Conservation (phyloP, 345 rosid species). For the Citrus inodora region DNA sequence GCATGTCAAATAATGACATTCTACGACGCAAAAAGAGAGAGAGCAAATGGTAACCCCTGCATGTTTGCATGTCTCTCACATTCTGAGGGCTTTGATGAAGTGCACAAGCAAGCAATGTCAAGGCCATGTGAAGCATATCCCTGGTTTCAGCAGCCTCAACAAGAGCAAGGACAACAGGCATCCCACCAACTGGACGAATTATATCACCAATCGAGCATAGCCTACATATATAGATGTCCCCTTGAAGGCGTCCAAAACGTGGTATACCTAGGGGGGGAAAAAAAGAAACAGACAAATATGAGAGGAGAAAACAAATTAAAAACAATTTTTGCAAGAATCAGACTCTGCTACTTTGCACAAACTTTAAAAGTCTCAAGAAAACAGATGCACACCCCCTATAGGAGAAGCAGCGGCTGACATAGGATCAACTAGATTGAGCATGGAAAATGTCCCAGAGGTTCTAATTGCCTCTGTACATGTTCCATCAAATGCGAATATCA, state of each 20-base stretch:
- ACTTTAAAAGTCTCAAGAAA: neutral
- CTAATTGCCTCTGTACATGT: constrained; percentile 80
- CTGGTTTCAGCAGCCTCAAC: constrained; percentile 93
- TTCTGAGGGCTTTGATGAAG: constrained; percentile 97
- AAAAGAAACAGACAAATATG: constrained; percentile 4
- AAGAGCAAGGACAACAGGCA: constrained; percentile 81
- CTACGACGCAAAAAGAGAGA: constrained; percentile 88
- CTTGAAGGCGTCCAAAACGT: constrained; percentile 87
- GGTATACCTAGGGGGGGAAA: constrained; percentile 69
- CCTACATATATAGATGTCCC: constrained; percentile 80
- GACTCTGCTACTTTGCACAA: neutral
- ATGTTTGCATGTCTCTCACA: constrained; percentile 91
- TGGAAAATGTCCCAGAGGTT: constrained; percentile 69
- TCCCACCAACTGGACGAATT: constrained; percentile 88
- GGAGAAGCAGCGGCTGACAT: constrained; percentile 99
- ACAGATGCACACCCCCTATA: constrained; percentile 67
- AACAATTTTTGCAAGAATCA: neutral
- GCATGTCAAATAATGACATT: constrained; percentile 92
- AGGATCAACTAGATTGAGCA: constrained; percentile 98
- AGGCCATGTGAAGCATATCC: constrained; percentile 97
- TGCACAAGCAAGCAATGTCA: constrained; percentile 82
- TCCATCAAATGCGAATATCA: constrained; percentile 98
- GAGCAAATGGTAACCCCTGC: constrained; percentile 96
- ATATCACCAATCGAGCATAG: constrained; percentile 89
- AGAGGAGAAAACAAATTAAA: constrained; percentile 3